Evolutionary conservation across 768 basidiomycete species (phyloP).

Genomic region (Mrakia blollopis): DNA sequence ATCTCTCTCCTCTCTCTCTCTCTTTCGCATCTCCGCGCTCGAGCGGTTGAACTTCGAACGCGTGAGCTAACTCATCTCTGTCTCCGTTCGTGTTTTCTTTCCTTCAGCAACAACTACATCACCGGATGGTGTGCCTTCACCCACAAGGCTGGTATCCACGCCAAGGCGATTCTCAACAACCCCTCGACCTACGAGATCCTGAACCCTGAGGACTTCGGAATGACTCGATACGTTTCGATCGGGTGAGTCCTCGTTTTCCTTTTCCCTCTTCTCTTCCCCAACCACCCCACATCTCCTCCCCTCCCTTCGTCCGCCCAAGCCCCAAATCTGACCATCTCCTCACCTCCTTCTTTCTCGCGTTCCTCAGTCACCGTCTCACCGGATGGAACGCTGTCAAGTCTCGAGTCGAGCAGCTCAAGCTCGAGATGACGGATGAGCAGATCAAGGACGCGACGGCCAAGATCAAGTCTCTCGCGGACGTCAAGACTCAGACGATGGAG

Average conservation of each 20-base stretch:
- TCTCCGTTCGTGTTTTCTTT: not conserved
- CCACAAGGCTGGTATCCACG: conserved; percentile 99
- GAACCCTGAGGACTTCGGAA: conserved; percentile 97
- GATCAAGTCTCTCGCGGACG: conserved; percentile 99
- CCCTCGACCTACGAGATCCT: conserved; percentile 74
- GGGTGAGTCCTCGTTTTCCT: conserved; percentile 46
- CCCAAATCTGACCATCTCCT: not conserved
- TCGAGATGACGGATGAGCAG: conserved; percentile 81
- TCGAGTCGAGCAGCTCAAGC: conserved; percentile 92
- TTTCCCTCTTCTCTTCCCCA: not conserved
- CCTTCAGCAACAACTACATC: conserved; percentile 47
- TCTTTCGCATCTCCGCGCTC: not conserved
- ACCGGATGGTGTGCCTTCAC: conserved; percentile 99
- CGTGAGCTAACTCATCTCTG: not conserved
- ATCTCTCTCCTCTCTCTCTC: too few relatives aligned
- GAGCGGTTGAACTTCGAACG: not conserved
- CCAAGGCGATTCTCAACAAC: conserved; percentile 99
- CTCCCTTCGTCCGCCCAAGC: not conserved
- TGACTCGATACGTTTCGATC: conserved; percentile 95
- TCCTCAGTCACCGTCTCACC: conserved; percentile 75
- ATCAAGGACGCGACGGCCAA: conserved; percentile 98
- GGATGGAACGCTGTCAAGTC: conserved; percentile 99
- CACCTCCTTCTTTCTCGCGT: not conserved
- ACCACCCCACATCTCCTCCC: not conserved
- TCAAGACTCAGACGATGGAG: conserved; percentile 97